These are phyloP conservation scores for Hura crepitans DNA, from an alignment of 441 rosid genomes.

Conservation along the genomic window DNA sequence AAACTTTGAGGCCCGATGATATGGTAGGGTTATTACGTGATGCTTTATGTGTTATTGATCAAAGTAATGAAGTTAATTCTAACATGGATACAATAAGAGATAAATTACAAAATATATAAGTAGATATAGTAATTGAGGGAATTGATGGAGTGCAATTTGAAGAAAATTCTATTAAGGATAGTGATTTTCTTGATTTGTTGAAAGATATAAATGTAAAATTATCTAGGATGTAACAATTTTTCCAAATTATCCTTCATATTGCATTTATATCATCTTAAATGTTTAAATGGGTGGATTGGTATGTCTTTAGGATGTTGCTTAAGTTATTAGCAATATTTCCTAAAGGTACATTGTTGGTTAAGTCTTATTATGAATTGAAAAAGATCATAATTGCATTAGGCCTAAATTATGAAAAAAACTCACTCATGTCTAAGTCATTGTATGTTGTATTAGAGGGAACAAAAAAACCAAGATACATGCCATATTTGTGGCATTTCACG, in stretches of 20 bases:
- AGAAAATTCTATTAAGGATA: not conserved
- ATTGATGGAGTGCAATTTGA: too few relatives aligned
- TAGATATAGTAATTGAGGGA: too few relatives aligned
- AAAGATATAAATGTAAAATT: not conserved
- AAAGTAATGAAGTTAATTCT: too few relatives aligned
- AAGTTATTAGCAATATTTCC: not conserved
- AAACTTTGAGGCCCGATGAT: too few relatives aligned
- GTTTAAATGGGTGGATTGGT: not conserved
- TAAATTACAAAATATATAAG: too few relatives aligned
- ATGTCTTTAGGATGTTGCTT: not conserved
- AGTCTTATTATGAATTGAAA: not conserved
- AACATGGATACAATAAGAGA: too few relatives aligned
- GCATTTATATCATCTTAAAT: not conserved
- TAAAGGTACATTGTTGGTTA: not conserved
- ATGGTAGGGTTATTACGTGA: too few relatives aligned
- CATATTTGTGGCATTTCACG: too few relatives aligned
- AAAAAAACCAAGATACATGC: too few relatives aligned
- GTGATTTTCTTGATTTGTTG: not conserved
- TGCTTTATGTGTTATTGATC: too few relatives aligned
- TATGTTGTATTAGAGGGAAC: too few relatives aligned
- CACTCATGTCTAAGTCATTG: too few relatives aligned
- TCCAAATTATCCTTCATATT: not conserved
- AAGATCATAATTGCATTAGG: slow-evolving; percentile 1
- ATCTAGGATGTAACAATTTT: not conserved
- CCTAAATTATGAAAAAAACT: not conserved